Conservation (phyloP, 2,329 filamentous ascomycete genomes). For the Ophiostoma pallidulum region DNA sequence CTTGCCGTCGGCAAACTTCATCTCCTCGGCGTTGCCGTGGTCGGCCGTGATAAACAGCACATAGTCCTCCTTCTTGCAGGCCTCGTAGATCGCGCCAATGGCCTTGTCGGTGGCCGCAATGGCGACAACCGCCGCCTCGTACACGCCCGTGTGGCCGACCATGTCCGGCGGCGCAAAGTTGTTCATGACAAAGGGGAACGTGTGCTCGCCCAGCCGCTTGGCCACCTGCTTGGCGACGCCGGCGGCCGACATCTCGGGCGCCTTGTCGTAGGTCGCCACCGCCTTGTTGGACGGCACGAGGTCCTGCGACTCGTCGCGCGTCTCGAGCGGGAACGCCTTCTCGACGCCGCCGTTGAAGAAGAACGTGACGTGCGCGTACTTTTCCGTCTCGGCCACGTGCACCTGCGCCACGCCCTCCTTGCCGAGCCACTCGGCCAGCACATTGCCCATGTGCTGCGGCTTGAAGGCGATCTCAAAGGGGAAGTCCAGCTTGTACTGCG, state of each 20-base stretch:
- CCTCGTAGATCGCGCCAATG: slow-evolving; percentile 85
- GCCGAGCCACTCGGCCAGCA: slow-evolving; percentile 92
- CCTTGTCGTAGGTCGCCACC: slow-evolving; percentile 88
- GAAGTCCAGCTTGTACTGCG: slow-evolving; percentile 93
- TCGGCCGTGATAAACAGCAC: slow-evolving; percentile 92
- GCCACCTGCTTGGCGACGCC: slow-evolving; percentile 81
- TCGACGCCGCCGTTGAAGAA: slow-evolving; percentile 99
- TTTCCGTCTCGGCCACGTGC: slow-evolving; percentile 96
- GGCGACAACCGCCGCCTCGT: slow-evolving; percentile 83
- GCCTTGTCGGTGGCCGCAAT: slow-evolving; percentile 83
- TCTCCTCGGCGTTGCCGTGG: slow-evolving; percentile 98
- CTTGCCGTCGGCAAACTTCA: slow-evolving; percentile 91
- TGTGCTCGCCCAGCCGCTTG: slow-evolving; percentile 75
- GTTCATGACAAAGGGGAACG: slow-evolving; percentile 98
- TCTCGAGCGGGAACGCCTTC: slow-evolving; percentile 87
- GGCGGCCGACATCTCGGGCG: slow-evolving; percentile 92
- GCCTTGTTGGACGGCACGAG: slow-evolving; percentile 79
- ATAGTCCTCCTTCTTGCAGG: slow-evolving; percentile 88
- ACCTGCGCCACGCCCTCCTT: slow-evolving; percentile 88
- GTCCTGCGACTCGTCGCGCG: slow-evolving; percentile 71
- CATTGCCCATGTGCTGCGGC: slow-evolving; percentile 93
- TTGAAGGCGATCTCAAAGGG: slow-evolving; percentile 87
- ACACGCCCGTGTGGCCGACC: slow-evolving; percentile 97
- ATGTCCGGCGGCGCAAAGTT: slow-evolving; percentile 99
- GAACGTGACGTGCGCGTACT: slow-evolving; percentile 99